phyloP scores from a whole-genome alignment of 768 basidiomycete genomes.

The Collybia sordida region DNA sequence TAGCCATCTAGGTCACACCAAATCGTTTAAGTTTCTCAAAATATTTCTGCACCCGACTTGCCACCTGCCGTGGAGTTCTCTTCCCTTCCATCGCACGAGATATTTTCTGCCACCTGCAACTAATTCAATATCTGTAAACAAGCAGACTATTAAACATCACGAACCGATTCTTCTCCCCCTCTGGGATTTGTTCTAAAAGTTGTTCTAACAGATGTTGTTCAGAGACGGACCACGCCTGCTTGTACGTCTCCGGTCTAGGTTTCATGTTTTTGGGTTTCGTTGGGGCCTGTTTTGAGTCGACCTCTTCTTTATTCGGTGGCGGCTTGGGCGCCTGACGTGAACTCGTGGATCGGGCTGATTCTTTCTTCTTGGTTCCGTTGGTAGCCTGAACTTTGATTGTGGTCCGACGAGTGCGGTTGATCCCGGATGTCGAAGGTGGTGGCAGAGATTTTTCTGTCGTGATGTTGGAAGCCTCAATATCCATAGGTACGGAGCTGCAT shows the following conservation, averaged over 20 bases:
- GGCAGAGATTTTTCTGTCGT: neutral
- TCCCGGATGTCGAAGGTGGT: neutral
- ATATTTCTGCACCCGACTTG: conserved; percentile 86
- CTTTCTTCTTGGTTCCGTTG: neutral
- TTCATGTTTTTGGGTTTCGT: conserved; percentile 25
- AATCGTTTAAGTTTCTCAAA: conserved; percentile 81
- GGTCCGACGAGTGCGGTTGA: conserved; percentile 12
- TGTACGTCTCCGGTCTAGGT: conserved; percentile 73
- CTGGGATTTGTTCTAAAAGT: conserved; percentile 73
- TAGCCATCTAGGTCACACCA: conserved; percentile 39
- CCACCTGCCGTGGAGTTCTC: conserved; percentile 82
- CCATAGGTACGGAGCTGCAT: conserved; percentile 5
- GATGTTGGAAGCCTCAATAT: neutral
- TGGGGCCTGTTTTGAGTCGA: neutral
- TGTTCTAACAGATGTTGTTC: conserved; percentile 80
- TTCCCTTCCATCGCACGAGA: conserved; percentile 78
- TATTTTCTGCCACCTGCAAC: conserved; percentile 73
- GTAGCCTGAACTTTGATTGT: conserved; percentile 16
- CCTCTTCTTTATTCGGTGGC: neutral
- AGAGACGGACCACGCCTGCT: conserved; percentile 72
- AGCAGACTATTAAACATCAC: conserved; percentile 16
- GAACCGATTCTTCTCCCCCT: conserved; percentile 73
- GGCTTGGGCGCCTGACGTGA: neutral
- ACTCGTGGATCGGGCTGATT: neutral
- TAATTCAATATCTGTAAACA: neutral